A percentile compares a stretch with the other conserved stretches of the same genome.
phyloP scores from a whole-genome alignment of 305 asterid genomes.

The Fraxinus baroniana region DNA sequence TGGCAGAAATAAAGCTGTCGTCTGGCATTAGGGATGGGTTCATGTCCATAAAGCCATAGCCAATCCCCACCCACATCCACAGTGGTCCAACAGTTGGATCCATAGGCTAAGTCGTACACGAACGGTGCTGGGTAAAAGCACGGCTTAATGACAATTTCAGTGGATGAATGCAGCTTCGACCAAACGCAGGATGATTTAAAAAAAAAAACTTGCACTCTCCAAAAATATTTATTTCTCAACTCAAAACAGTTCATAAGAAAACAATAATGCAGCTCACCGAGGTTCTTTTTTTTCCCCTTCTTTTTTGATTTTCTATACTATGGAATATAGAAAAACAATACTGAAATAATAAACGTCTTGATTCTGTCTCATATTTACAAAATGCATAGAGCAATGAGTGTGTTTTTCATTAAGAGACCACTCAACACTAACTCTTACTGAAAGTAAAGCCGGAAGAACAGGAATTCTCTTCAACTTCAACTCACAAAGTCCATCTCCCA shows the following conservation, averaged over 20 bases:
- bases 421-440: background rate
- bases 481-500: constrained; percentile 11
- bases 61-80: background rate
- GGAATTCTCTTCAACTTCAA: constrained; percentile 6
- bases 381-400: background rate
- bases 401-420: background rate
- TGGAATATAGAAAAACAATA: background rate
- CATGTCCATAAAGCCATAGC: background rate
- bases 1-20: background rate
- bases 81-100: no score
- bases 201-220: background rate
- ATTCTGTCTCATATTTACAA: constrained; percentile 23
- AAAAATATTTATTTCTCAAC: no score
- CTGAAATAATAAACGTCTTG: background rate
- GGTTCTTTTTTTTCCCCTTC: background rate
- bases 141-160: background rate
- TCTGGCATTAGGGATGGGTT: background rate
- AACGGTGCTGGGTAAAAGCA: background rate
- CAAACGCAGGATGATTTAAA: background rate
- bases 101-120: background rate
- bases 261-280: background rate
- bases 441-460: constrained; percentile 10
- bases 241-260: background rate
- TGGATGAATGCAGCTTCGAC: background rate
- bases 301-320: background rate